Evolutionary conservation across 2,329 filamentous ascomycete species (phyloP).

Genomic region (Arthrobotrys sinensis): DNA sequence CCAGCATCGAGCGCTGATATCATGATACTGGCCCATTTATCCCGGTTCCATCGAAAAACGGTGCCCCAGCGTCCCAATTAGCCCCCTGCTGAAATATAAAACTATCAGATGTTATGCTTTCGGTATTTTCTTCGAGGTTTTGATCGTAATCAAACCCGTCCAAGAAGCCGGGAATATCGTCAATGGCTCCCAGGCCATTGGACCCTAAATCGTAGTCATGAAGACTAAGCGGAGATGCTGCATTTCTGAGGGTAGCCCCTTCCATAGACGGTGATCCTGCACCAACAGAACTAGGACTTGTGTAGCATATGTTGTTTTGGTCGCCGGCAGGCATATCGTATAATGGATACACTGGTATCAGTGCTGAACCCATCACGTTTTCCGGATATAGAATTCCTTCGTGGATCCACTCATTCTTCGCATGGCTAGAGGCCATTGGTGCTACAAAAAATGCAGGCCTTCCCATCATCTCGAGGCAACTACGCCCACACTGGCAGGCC

Average conservation of each 20-base stretch:
- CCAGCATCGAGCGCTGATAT: neutral
- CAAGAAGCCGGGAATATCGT: neutral
- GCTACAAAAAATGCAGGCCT: conserved; percentile 18
- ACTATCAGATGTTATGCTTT: neutral
- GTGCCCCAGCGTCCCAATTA: neutral
- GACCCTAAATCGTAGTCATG: conserved; percentile 1
- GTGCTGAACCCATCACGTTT: neutral
- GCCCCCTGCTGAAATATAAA: neutral
- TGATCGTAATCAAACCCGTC: neutral
- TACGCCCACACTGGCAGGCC: neutral
- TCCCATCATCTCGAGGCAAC: neutral
- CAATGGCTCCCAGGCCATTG: neutral
- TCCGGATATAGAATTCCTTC: neutral
- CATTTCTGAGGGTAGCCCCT: neutral
- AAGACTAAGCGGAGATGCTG: neutral
- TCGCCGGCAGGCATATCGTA: neutral
- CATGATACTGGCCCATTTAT: neutral
- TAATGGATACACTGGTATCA: conserved; percentile 25
- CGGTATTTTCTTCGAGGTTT: neutral
- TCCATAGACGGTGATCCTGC: conserved; percentile 12
- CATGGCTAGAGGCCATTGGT: neutral
- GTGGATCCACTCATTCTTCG: neutral
- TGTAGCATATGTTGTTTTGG: neutral
- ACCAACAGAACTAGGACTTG: conserved; percentile 2
- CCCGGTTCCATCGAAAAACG: neutral